phyloP scores from a whole-genome alignment of 2,329 filamentous ascomycete species.

The Arthroderma sp. region DNA sequence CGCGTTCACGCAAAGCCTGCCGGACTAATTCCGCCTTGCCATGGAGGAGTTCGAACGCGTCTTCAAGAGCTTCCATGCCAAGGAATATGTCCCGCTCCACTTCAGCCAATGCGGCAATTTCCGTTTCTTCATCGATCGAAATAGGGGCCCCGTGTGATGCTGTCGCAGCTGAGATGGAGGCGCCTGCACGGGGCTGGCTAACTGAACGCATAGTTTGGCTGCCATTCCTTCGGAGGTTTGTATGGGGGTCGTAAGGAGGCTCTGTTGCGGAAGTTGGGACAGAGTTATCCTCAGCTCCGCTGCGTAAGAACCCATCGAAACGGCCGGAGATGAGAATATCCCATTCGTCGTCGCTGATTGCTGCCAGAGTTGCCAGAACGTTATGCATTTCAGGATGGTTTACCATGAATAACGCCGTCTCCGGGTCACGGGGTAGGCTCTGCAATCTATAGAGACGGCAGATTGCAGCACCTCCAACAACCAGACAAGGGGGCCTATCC shows the following conservation, averaged over 20 bases:
- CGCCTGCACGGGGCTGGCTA: conserved; percentile 31
- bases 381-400: conserved; percentile 73
- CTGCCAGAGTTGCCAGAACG: conserved; percentile 71
- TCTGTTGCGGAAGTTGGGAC: conserved; percentile 17
- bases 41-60: conserved; percentile 88
- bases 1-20: conserved; percentile 65
- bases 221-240: conserved; percentile 16
- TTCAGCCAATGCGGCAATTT: conserved; percentile 79
- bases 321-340: conserved; percentile 87
- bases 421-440: conserved; percentile 65
- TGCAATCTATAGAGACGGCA: conserved; percentile 73
- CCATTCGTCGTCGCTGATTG: conserved; percentile 89
- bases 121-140: conserved; percentile 84
- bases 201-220: conserved; percentile 29
- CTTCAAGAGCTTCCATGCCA: conserved; percentile 88
- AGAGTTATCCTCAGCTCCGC: conserved; percentile 58
- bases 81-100: conserved; percentile 86
- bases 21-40: conserved; percentile 70
- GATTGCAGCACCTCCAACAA: conserved; percentile 63
- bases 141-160: conserved; percentile 59
- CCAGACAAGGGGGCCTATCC: conserved; percentile 58
- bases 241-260: conserved; percentile 21
- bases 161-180: conserved; percentile 41
- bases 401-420: conserved; percentile 73
- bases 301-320: conserved; percentile 93